Base-by-base conservation (phyloP, 148 eudicot genomes). In the Arctostaphylos glauca region DNA sequence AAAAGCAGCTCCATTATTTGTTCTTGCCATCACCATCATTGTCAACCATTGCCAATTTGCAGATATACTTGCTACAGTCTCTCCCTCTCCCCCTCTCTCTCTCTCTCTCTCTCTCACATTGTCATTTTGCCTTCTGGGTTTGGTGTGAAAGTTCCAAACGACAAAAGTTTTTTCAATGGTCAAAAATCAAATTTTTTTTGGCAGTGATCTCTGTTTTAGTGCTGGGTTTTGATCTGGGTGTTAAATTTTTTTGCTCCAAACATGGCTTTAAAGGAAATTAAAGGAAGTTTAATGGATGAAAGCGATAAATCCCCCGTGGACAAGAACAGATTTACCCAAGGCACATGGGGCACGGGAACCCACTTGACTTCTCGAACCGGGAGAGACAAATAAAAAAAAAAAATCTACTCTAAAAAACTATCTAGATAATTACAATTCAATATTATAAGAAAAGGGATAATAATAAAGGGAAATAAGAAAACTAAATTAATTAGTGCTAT, bases 291-390 rank as follows among this genome's bases (percentile, higher is more conserved):
- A 10, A 84, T 81, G 31, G 31, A 18, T 60, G 87, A 86, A 52
- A 78, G 50, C 64, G 92, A 90, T 46, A 84, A 77, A 7, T 95
- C 93, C 83, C 97, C 98, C 1, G 87, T 82, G 48, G 97, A 97
- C 38, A 31, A 31, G 1, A 1, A 1, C 1, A 1, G 38, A 31
- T 31, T 31, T 31, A 0, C 38, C 38, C 1, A 31, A 31, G 38
- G 38, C 38, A 31, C 38, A 31, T 1, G 38, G 38, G 38, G 38
- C 38, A 31, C 38, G 38, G 0, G 1, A 31, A 0, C 38, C 38
- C 38, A 0, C 1, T 31, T 31, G 38, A 31, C 0, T 31, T 31
- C 38, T 31, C 38, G 1, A 31, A 31, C 38, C 1, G 38, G 38
- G 38, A 0, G 38, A 31, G 38, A 31, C 38, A 31, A 31, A 31